These are phyloP conservation scores for Polychytrium aggregatum DNA, from an alignment of 192 early-diverging fungal genomes.

Conservation along the genomic window DNA sequence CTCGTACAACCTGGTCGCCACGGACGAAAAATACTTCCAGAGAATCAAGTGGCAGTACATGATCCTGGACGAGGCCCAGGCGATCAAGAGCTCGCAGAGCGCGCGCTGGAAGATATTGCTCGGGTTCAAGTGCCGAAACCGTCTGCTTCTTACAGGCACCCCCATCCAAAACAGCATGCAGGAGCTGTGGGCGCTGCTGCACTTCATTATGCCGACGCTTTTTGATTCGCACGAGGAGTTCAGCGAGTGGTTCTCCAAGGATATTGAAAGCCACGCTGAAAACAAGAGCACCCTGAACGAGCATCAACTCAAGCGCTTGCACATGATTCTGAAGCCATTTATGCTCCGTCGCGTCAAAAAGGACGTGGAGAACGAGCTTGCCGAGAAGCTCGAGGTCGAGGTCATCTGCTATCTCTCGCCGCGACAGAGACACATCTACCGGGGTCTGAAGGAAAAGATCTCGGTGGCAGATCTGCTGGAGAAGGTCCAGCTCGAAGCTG, in stretches of 20 bases:
- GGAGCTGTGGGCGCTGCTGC: slow-evolving; percentile 85
- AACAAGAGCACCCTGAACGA: slow-evolving; percentile 69
- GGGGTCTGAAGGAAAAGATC: slow-evolving; percentile 9
- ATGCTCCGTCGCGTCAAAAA: slow-evolving; percentile 85
- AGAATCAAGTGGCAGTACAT: slow-evolving; percentile 92
- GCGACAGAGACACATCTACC: slow-evolving; percentile 15
- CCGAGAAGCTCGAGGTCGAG: slow-evolving; percentile 71
- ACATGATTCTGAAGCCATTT: slow-evolving; percentile 91
- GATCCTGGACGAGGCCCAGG: slow-evolving; percentile 90
- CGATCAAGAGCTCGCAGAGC: slow-evolving; percentile 68
- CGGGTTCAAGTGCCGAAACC: slow-evolving; percentile 73
- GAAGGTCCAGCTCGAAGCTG: slow-evolving; percentile 7
- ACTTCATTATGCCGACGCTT: slow-evolving; percentile 92
- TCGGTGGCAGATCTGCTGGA: slow-evolving; percentile 25
- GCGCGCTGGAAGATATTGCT: slow-evolving; percentile 77
- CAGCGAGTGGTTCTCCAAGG: slow-evolving; percentile 88
- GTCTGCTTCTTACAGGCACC: slow-evolving; percentile 79
- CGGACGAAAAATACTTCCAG: slow-evolving; percentile 71
- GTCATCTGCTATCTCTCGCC: too few species aligned
- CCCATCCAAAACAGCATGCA: slow-evolving; percentile 93
- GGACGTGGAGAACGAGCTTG: slow-evolving; percentile 81
- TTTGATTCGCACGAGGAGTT: slow-evolving; percentile 92
- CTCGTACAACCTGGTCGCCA: slow-evolving; percentile 72
- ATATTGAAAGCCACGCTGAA: slow-evolving; percentile 83
- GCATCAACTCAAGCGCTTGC: slow-evolving; percentile 71